Base-by-base conservation (phyloP, 148 eudicot genomes). In the Selenicereus undatus region DNA sequence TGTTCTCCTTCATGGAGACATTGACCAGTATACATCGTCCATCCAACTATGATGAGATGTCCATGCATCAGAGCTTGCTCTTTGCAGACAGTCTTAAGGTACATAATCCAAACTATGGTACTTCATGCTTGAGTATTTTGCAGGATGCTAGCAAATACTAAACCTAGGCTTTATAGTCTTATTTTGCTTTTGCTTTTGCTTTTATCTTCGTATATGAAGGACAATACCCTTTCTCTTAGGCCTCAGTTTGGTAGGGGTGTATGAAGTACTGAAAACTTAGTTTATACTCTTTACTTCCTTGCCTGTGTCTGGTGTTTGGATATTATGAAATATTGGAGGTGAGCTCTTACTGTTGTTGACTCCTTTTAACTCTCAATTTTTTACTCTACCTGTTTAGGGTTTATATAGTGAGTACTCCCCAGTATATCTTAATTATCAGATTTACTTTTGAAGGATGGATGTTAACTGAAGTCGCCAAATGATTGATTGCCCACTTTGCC, bases 21-120 rank as follows among this genome's bases (percentile, higher is more conserved):
- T 76, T 95, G 86, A 81, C 82, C 24, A 79, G 93, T 71, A 81
- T 88, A 73, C 88, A 90, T 76, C 87, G 86, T 79, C 88, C 89
- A 14, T 89, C 91, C 62, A 90, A 89, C 84, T 95, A 87, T 60
- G 97, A 95, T 81, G 97, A 95, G 84, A 80, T 86, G 32, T 88
- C 98, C 75, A 91, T 96, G 93, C 91, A 96, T 79, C 93, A 96
- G 78, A 90, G 93, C 88, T 79, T 96, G 87, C 90, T 90, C 74
- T 96, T 96, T 85, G 85, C 93, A 26, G 99, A 93, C 83, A 90
- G 97, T 86, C 92, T 96, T 58, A 88, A 93, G 99, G 99, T 92
- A 89, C 54, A 76, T 43, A 2, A 21, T 43, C 39, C 71, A 12
- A 51, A 30, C 76, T 35, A 48, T 24, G n/a, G 51, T n/a, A 64